A percentile compares a stretch with the other conserved stretches of the same genome.
These are phyloP conservation scores for Eleusine coracana DNA, from an alignment of 176 grass and related monocot genomes.

Conservation along the genomic window DNA sequence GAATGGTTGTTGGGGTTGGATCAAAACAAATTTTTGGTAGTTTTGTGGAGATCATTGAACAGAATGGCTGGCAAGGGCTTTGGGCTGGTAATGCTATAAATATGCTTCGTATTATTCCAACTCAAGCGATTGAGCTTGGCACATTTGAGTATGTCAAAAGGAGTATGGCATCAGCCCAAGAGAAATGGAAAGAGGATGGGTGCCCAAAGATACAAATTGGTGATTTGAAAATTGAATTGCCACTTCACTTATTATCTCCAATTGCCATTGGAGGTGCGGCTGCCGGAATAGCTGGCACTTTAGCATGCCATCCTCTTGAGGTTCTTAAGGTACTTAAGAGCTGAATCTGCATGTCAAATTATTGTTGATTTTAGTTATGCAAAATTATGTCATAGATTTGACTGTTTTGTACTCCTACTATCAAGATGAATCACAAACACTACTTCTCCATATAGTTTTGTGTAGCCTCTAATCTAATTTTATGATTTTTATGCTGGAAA, in stretches of 20 bases:
- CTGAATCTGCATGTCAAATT: conserved; percentile 4
- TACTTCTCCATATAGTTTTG: neutral
- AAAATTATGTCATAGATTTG: conserved; percentile 7
- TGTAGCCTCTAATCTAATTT: conserved; percentile 10
- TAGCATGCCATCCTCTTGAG: conserved; percentile 87
- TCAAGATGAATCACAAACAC: neutral
- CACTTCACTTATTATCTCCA: conserved; percentile 60
- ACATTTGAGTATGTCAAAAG: conserved; percentile 83
- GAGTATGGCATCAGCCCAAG: conserved; percentile 52
- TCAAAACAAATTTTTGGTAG: conserved; percentile 66
- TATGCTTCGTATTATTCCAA: conserved; percentile 78
- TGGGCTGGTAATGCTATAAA: conserved; percentile 87
- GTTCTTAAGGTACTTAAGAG: conserved; percentile 72
- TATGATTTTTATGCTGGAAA: conserved; percentile 4
- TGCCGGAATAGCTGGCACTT: conserved; percentile 70
- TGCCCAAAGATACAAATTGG: conserved; percentile 58
- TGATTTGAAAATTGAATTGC: conserved; percentile 55
- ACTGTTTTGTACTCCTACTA: neutral
- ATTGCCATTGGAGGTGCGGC: conserved; percentile 72
- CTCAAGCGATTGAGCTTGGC: conserved; percentile 76
- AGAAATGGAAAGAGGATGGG: conserved; percentile 67
- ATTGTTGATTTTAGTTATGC: neutral
- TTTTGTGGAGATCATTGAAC: conserved; percentile 67
- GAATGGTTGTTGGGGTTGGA: conserved; percentile 91
- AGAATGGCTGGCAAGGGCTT: conserved; percentile 78